phyloP scores from a whole-genome alignment of 2,329 filamentous ascomycete species.

The Pseudogymnoascus sp. region DNA sequence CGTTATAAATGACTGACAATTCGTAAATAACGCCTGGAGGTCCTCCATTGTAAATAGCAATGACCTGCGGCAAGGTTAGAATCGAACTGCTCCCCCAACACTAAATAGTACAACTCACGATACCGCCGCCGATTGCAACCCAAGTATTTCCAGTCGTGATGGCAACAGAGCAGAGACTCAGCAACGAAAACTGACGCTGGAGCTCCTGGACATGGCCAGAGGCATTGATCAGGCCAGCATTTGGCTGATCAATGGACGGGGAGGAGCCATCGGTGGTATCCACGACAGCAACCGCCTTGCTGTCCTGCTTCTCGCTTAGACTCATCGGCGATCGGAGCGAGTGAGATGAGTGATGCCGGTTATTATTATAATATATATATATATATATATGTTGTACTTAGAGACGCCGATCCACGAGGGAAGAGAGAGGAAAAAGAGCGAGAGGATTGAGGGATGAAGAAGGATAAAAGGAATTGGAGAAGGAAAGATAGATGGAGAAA shows the following conservation, averaged over 20 bases:
- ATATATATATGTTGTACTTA: no score
- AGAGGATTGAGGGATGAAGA: neutral
- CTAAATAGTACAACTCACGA: slow-evolving; percentile 32
- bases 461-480: neutral
- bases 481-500: no score
- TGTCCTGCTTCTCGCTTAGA: neutral
- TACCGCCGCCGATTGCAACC: slow-evolving; percentile 39
- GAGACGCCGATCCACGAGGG: neutral
- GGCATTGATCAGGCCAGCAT: slow-evolving; percentile 28
- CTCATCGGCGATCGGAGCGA: neutral
- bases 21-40: slow-evolving; percentile 51
- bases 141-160: slow-evolving; percentile 35
- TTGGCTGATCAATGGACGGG: neutral
- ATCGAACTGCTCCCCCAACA: neutral
- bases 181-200: slow-evolving; percentile 33
- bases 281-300: neutral
- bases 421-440: neutral
- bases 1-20: slow-evolving; percentile 30
- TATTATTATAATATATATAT: neutral
- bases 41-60: slow-evolving; percentile 49
- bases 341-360: neutral
- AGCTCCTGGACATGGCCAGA: slow-evolving; percentile 36
- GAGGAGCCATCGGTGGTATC: neutral
- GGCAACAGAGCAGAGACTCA: slow-evolving; percentile 24
- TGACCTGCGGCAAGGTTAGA: neutral